Percentiles rank a stretch among this genome's conserved stretches.
These are phyloP conservation scores for Fusarium siculi DNA, from an alignment of 2,329 filamentous ascomycete species.

Conservation along the genomic window DNA sequence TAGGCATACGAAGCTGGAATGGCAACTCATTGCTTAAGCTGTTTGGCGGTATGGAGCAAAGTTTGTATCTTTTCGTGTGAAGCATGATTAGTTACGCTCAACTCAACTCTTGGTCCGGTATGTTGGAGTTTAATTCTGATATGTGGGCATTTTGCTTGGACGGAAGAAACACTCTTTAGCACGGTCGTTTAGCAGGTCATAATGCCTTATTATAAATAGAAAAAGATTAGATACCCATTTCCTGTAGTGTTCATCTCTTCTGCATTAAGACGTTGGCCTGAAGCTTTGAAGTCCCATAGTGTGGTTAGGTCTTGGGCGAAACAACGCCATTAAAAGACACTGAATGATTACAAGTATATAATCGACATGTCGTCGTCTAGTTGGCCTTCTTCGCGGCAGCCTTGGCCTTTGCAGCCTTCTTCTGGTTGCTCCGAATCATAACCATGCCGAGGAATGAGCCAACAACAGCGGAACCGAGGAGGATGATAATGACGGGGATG, in stretches of 20 bases:
- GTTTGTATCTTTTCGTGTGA: conserved; percentile 16
- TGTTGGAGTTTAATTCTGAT: conserved; percentile 45
- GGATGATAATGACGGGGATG: conserved; percentile 95
- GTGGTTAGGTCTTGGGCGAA: conserved; percentile 31
- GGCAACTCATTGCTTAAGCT: conserved; percentile 22
- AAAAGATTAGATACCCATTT: conserved; percentile 50
- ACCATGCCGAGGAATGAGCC: conserved; percentile 95
- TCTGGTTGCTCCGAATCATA: conserved; percentile 98
- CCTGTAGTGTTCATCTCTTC: conserved; percentile 31
- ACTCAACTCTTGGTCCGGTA: conserved; percentile 33
- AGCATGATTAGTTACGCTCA: conserved; percentile 33
- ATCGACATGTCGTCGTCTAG: conserved; percentile 52
- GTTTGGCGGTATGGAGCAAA: conserved; percentile 21
- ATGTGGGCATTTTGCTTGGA: conserved; percentile 45
- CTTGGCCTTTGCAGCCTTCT: conserved; percentile 95
- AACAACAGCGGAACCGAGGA: conserved; percentile 91
- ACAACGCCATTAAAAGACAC: conserved; percentile 23
- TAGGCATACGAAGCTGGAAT: conserved; percentile 26
- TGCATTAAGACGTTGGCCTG: conserved; percentile 7
- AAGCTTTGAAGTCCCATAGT: conserved; percentile 8
- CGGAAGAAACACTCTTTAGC: conserved; percentile 44
- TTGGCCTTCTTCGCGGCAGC: conserved; percentile 88
- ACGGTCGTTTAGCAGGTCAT: conserved; percentile 36
- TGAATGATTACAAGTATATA: conserved; percentile 38
- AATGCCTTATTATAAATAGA: conserved; percentile 49